These are phyloP conservation scores for Aspergillus udagawae DNA, from an alignment of 2,329 filamentous ascomycete genomes.

Conservation along the genomic window DNA sequence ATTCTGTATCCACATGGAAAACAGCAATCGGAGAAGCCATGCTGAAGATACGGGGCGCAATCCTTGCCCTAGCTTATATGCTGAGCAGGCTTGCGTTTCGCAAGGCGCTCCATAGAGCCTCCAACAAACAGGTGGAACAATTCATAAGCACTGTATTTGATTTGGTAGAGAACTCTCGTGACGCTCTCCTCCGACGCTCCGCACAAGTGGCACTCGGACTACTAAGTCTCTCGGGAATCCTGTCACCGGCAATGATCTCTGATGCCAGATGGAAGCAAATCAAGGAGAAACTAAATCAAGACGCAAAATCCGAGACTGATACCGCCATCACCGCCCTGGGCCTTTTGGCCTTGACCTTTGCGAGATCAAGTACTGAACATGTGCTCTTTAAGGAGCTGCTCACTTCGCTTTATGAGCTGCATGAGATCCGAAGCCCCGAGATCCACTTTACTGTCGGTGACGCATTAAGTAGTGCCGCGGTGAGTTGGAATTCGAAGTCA, in stretches of 20 bases:
- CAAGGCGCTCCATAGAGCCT: conserved; percentile 24
- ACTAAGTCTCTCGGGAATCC: conserved; percentile 55
- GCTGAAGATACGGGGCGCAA: conserved; percentile 57
- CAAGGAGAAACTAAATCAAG: conserved; percentile 59
- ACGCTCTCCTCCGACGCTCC: conserved; percentile 55
- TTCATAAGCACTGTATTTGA: conserved; percentile 46
- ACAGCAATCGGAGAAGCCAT: conserved; percentile 57
- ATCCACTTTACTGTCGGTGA: conserved; percentile 89
- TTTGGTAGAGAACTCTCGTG: conserved; percentile 52
- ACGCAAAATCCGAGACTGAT: conserved; percentile 77
- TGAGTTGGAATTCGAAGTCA: conserved; percentile 78
- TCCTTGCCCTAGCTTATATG: conserved; percentile 57
- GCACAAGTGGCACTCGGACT: conserved; percentile 58
- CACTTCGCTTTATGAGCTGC: conserved; percentile 67
- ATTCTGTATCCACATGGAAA: conserved; percentile 50
- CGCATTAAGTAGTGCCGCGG: conserved; percentile 72
- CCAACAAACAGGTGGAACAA: conserved; percentile 37
- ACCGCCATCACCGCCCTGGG: conserved; percentile 78
- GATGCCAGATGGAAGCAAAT: conserved; percentile 43
- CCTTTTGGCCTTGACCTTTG: conserved; percentile 60
- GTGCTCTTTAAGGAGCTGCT: conserved; percentile 50
- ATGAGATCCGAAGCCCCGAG: conserved; percentile 81
- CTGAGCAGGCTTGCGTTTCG: conserved; percentile 56
- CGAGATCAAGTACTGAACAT: conserved; percentile 30
- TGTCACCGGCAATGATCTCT: conserved; percentile 35